These are phyloP conservation scores for Solanum lignicaule DNA, from an alignment of 257 asterid species.

Conservation along the genomic window DNA sequence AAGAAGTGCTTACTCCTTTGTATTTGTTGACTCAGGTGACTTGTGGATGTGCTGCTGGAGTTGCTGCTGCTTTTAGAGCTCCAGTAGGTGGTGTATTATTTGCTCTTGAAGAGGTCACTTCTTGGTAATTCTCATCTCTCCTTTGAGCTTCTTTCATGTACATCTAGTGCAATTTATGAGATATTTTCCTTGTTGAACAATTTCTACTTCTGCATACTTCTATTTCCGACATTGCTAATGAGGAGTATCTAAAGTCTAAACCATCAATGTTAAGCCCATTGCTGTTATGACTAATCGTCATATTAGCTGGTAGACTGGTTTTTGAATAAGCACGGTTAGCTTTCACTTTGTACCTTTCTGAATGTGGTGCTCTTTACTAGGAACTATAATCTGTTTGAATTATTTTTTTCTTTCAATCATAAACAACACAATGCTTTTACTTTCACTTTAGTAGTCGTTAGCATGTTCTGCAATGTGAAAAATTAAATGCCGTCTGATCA, in stretches of 20 bases:
- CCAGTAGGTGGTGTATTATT: constrained; percentile 99
- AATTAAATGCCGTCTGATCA: background rate
- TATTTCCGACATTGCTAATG: background rate
- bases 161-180: background rate
- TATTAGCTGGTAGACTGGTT: background rate
- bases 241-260: background rate
- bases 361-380: background rate
- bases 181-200: background rate
- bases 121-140: constrained; percentile 52
- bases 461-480: background rate
- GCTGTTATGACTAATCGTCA: background rate
- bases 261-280: background rate
- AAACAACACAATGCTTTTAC: background rate
- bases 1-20: constrained; percentile 26
- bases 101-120: constrained; percentile 97
- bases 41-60: constrained; percentile 99
- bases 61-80: constrained; percentile 99
- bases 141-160: background rate
- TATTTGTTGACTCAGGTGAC: constrained; percentile 74
- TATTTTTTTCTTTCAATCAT: background rate
- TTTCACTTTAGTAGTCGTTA: background rate
- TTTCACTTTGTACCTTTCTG: background rate
- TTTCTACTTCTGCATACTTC: background rate
- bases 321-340: background rate
- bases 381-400: background rate